These are phyloP conservation scores for Clarkia xantiana DNA, from an alignment of 345 rosid genomes.

Conservation along the genomic window DNA sequence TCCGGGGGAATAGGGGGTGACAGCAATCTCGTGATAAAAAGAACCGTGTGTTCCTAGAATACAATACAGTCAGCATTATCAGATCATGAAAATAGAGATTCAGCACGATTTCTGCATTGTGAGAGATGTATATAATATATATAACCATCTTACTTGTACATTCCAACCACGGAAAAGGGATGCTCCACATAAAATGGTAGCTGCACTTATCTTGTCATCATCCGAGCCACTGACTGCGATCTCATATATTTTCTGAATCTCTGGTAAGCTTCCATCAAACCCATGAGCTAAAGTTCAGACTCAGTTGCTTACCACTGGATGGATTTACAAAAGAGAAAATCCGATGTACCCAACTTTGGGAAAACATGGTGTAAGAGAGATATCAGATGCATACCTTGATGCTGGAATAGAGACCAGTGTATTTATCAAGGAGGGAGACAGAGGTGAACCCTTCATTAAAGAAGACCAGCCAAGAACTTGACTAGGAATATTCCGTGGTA, in stretches of 20 bases:
- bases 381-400: conserved; percentile 48
- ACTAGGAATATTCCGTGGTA: conserved; percentile 36
- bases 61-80: too few relatives aligned
- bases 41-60: conserved; percentile 60
- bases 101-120: too few relatives aligned
- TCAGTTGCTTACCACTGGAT: conserved; percentile 23
- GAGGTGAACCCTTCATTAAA: conserved; percentile 76
- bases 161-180: conserved; percentile 95
- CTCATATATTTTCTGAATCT: conserved; percentile 84
- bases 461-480: conserved; percentile 70
- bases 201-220: conserved; percentile 87
- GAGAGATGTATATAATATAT: too few relatives aligned
- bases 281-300: conserved; percentile 73
- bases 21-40: conserved; percentile 58
- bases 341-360: too few relatives aligned
- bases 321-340: too few relatives aligned
- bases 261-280: conserved; percentile 97
- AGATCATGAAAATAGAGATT: too few relatives aligned
- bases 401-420: conserved; percentile 75
- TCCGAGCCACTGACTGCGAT: conserved; percentile 71
- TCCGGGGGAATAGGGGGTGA: conserved; percentile 65
- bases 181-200: conserved; percentile 88
- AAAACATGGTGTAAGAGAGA: too few relatives aligned
- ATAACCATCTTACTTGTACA: conserved; percentile 44
- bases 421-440: conserved; percentile 53